phyloP scores from a whole-genome alignment of 805 yeast species.

The Barnettozyma populi region DNA sequence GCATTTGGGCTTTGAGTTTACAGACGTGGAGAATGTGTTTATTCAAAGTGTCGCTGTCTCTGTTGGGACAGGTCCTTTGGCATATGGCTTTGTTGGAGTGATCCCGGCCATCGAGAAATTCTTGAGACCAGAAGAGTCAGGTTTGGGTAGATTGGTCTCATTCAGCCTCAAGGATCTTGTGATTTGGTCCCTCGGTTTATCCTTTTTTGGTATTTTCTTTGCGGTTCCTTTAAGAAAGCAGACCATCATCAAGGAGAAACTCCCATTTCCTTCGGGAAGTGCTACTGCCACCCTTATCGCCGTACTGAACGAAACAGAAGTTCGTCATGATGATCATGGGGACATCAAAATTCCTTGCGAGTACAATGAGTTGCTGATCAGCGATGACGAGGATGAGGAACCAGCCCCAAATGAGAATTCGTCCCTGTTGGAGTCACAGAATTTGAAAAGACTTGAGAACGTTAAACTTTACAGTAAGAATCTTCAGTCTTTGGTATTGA shows the following conservation, averaged over 20 bases:
- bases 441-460: slow-evolving; percentile 24
- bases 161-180: slow-evolving; percentile 50
- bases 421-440: slow-evolving; percentile 27
- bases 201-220: slow-evolving; percentile 92
- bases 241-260: slow-evolving; percentile 79
- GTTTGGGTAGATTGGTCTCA: slow-evolving; percentile 35
- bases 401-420: slow-evolving; percentile 10
- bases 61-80: slow-evolving; percentile 95
- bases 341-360: slow-evolving; percentile 10
- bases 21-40: slow-evolving; percentile 92
- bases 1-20: slow-evolving; percentile 39
- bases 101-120: slow-evolving; percentile 94
- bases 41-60: slow-evolving; percentile 94
- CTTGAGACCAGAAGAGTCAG: slow-evolving; percentile 72
- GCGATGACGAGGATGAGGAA: slow-evolving; percentile 15
- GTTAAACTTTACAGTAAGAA: slow-evolving; percentile 44
- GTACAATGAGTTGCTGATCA: slow-evolving; percentile 14
- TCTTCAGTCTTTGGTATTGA: slow-evolving; percentile 48
- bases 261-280: slow-evolving; percentile 91
- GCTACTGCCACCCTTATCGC: slow-evolving; percentile 93
- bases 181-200: slow-evolving; percentile 81
- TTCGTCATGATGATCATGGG: slow-evolving; percentile 24
- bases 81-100: slow-evolving; percentile 92
- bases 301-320: slow-evolving; percentile 71
- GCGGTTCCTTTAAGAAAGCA: slow-evolving; percentile 85